phyloP scores from a whole-genome alignment of 2,329 filamentous ascomycete genomes.

The Karstenula rhodostoma region DNA sequence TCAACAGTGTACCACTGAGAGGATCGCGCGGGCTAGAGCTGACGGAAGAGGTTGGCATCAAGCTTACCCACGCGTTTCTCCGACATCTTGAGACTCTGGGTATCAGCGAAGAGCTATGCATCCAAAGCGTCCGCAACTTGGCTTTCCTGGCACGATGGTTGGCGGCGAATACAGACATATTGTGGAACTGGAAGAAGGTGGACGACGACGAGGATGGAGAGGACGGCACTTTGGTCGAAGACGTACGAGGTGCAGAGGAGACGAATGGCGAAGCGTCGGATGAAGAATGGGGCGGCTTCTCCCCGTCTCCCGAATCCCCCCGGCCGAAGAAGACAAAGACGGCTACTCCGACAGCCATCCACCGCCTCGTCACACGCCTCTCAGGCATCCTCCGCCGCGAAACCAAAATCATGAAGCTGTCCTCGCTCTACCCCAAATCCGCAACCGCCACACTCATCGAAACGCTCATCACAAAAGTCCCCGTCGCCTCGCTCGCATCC shows the following conservation, averaged over 20 bases:
- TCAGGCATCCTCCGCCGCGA: constrained; percentile 77
- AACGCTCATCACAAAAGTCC: constrained; percentile 70
- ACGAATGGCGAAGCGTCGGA: constrained; percentile 41
- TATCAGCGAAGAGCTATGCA: constrained; percentile 76
- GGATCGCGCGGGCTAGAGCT: constrained; percentile 77
- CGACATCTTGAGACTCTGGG: constrained; percentile 68
- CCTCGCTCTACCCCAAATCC: constrained; percentile 75
- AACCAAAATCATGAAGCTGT: constrained; percentile 65
- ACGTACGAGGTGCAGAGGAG: constrained; percentile 46
- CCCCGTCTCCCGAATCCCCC: constrained; percentile 26
- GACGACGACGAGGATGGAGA: constrained; percentile 53
- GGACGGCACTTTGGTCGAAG: constrained; percentile 57
- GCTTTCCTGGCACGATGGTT: constrained; percentile 78
- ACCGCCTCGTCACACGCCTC: constrained; percentile 80
- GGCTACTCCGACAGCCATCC: constrained; percentile 61
- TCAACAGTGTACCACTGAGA: constrained; percentile 66
- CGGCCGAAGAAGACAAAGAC: constrained; percentile 31
- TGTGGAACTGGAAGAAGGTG: constrained; percentile 54
- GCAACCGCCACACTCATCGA: constrained; percentile 78
- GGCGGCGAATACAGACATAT: constrained; percentile 62
- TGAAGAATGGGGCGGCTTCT: constrained; percentile 40
- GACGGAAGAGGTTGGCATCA: constrained; percentile 68
- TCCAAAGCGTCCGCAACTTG: constrained; percentile 81
- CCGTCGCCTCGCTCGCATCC: constrained; percentile 64
- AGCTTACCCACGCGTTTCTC: constrained; percentile 65